Base-by-base conservation (phyloP, 2,329 filamentous ascomycete genomes). In the Sporothrix sp. region DNA sequence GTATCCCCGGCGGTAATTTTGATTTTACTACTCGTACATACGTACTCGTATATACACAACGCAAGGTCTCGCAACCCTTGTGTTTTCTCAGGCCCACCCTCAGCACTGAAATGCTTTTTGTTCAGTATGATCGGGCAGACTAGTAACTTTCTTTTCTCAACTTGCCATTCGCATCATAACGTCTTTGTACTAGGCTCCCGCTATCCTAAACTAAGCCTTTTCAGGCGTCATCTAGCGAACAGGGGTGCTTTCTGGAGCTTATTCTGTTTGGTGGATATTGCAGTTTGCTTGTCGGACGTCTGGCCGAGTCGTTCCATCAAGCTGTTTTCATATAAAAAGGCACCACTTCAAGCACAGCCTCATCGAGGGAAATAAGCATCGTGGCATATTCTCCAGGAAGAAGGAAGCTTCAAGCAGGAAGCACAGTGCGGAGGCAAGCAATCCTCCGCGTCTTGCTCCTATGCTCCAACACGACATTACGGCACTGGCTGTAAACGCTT, bases 151-250 rank as follows among this genome's bases (percentile, higher is more conserved):
- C 13, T 33, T 13, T 33, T 33, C 14, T 33, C 14, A 33, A 4
- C n/a, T 16, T 16, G 7, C 33, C 33, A 7, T 16, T 16, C 6
- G 14, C 33, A 18, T n/a, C 18, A n/a, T 14, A 33, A 33, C 32
- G 32, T 33, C 11, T 28, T 28, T 28, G 25, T 28, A 5, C 25
- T 28, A 28, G 10, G 10, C 25, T 28, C 25, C 10, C 25, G 25
- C 25, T n/a, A n/a, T n/a, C n/a, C n/a, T 28, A 28, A 28, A 28
- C 43, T 38, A 39, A 38, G 25, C 45, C 45, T 21, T 38, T 48
- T 39, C 35, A 48, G 25, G 45, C 11, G 6, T 5, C 30, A 39
- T 21, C 35, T 28, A 21, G 11, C 32, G 44, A 47, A 47, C 3
- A 25, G n/a, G n/a, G 10, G 9, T 27, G 10, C 8, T 35, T 11